Conservation (phyloP, 202 grass and related monocot species). For the Sporobolus alterniflorus region DNA sequence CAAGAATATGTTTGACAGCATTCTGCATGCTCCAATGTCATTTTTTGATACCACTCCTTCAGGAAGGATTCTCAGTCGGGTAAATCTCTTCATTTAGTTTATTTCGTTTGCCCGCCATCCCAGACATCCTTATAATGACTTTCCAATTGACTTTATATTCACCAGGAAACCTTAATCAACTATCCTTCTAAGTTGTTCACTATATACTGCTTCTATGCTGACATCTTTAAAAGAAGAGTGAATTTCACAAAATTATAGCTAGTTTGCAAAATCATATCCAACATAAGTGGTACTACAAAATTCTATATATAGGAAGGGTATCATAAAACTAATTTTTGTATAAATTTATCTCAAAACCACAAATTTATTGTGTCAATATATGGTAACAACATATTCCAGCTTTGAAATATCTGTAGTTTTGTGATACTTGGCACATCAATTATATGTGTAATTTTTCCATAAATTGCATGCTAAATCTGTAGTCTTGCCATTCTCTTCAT, state of each 20-base stretch:
- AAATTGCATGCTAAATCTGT: background rate
- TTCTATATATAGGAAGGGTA: background rate
- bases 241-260: background rate
- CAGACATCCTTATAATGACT: background rate
- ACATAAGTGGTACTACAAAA: background rate
- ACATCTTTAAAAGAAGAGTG: background rate
- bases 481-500: too few relatives aligned
- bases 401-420: background rate
- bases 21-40: slow-evolving; percentile 72
- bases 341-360: background rate
- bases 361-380: background rate
- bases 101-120: background rate
- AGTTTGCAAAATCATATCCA: background rate
- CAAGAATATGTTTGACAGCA: slow-evolving; percentile 64
- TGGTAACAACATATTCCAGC: background rate
- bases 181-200: background rate
- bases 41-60: slow-evolving; percentile 82
- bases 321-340: background rate
- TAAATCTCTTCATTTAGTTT: slow-evolving; percentile 33
- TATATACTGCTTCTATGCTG: background rate
- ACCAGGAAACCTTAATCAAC: background rate
- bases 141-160: background rate
- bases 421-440: background rate
- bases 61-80: slow-evolving; percentile 74
- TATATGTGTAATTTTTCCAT: background rate